Base-by-base conservation (phyloP, 2,329 filamentous ascomycete genomes). In the Neonectria faginata region DNA sequence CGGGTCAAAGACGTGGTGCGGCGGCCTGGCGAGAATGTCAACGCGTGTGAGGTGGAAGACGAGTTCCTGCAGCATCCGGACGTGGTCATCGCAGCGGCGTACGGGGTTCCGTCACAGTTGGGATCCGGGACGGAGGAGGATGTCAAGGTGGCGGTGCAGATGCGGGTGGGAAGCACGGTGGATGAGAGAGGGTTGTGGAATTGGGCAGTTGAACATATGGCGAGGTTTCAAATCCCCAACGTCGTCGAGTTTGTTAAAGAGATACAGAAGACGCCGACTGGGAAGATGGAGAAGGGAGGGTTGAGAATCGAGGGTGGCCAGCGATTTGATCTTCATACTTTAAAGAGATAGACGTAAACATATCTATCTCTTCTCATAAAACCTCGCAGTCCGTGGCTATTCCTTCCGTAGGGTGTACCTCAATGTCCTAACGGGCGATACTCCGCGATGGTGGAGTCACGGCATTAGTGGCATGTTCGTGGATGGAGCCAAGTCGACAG, bases 31-130 rank as follows among this genome's bases (percentile, higher is more conserved):
- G 60, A 57, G 36, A 62, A 62, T 8, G 25, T 62, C 41, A 62
- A 62, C 39, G 60, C 60, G 9, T 57, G 39, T 2, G 60, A 62
- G n/a, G 60, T 62, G 3, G 54, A 57, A 44, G 60, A 62, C n/a
- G 60, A 62, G 25, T 62, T 62, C 27, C 18, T 62, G n/a, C 53
- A 62, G 22, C 60, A 62, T 27, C 60, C 60, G 3, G 60, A 62
- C 14, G 60, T 62, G 8, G 41, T 62, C n/a, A 57, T 62, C 20
- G 54, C 53, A 22, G 60, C 53, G 7, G 54, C 60, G 11, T 62
- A 31, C 10, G 53, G 53, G 7, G 25, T 48, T 14, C 45, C 45
- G 8, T 48, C 45, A 18, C 45, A 48, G 25, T 14, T 48, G 45
- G 47, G 57, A 2, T 48, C 33, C 44, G 62, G 60, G 12, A 50